These are phyloP conservation scores for Ehretia macrophylla DNA, from an alignment of 257 asterid species.

Conservation along the genomic window DNA sequence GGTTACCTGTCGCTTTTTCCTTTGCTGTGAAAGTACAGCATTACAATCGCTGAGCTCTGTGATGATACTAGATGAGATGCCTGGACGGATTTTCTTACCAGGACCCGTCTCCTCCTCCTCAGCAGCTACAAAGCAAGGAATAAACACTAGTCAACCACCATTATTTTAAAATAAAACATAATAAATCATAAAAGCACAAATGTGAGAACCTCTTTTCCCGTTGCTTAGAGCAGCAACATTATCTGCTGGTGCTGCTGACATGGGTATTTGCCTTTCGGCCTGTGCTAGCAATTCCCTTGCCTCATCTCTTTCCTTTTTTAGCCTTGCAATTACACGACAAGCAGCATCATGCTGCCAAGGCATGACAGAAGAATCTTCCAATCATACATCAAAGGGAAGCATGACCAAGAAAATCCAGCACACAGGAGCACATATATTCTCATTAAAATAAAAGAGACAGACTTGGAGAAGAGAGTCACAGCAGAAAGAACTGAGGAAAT, in stretches of 20 bases:
- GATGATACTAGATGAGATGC: constrained; percentile 69
- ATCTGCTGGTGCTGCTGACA: constrained; percentile 33
- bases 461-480: too few relatives aligned
- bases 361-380: constrained; percentile 4
- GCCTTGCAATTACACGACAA: constrained; percentile 97
- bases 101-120: constrained; percentile 74
- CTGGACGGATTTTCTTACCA: constrained; percentile 65
- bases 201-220: constrained; percentile 84
- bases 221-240: constrained; percentile 58
- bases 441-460: too few relatives aligned
- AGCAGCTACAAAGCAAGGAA: constrained; percentile 44
- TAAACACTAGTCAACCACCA: constrained; percentile 18
- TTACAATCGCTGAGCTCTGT: constrained; percentile 90
- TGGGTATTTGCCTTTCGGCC: constrained; percentile 87
- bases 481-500: too few relatives aligned
- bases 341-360: constrained; percentile 96
- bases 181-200: constrained; percentile 2
- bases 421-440: too few relatives aligned
- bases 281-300: constrained; percentile 80
- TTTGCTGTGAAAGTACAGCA: constrained; percentile 78
- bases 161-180: neutral
- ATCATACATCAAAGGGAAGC: neutral
- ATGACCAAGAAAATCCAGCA: neutral
- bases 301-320: constrained; percentile 96
- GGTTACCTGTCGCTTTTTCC: constrained; percentile 88